Base-by-base conservation (phyloP, 257 asterid species). In the Nicotiana noctiflora region DNA sequence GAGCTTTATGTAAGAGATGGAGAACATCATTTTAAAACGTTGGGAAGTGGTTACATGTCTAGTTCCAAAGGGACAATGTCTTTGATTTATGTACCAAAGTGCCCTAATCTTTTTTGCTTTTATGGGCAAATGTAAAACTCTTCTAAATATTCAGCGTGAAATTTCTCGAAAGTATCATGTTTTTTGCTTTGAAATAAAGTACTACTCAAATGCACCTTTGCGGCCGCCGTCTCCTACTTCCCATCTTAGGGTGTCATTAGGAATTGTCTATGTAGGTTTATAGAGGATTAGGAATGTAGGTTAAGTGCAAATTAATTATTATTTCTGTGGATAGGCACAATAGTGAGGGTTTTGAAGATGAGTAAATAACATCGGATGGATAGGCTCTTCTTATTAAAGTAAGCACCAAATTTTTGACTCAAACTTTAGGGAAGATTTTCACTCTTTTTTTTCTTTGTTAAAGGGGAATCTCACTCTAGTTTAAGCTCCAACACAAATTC, bases 41-140 rank as follows among this genome's bases (percentile, higher is more conserved):
- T 81, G 78, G 59, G 61, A n/a, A 83, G 60, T 60, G 75, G 53
- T 40, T 25, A 67, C 29, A 40, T 75, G 85, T 75, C 84, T 75
- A 86, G 82, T 81, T 86, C 87, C 84, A 53, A 62, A 83, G 89
- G 32, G 78, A 77, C 85, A 86, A 46, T n/a, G 81, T 59, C 76
- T 62, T 70, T 74, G 79, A 51, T 66, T 17, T 81, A 13, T 53
- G 83, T 72, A 76, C 76, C 82, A 64, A 31, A 37, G 21, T 29
- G 64, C 64, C 11, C 10, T 44, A 75, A 53, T 52, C 1, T 56
- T 21, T 49, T 78, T 46, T 32, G 0, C 10, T 31, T 70, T 34
- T 52, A 19, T 49, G 23, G 82, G 25, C 29, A 23, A 74, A 14
- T 10, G 46, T 59, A 11, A 9, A 40, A 37, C 37, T 29, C 65